Evolutionary conservation across 768 basidiomycete species (phyloP).

Genomic region (Ramaria rubella): DNA sequence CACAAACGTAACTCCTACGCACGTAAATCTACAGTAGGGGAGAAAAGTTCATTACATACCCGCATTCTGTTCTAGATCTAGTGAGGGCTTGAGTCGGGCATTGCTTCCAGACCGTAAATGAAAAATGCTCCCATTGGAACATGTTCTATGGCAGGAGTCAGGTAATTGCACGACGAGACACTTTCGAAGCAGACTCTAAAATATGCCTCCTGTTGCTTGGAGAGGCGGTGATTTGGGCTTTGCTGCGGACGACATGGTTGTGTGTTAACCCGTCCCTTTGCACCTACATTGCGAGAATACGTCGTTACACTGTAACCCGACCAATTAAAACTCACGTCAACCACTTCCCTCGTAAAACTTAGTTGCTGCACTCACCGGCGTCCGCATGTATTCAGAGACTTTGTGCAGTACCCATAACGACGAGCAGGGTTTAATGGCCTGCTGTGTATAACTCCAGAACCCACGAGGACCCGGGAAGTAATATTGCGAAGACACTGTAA

Average conservation of each 20-base stretch:
- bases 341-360: no score
- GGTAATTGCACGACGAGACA: neutral
- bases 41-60: neutral
- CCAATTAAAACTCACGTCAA: no score
- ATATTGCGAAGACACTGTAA: no score
- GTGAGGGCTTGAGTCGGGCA: neutral
- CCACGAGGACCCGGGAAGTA: no score
- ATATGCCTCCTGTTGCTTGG: conserved; percentile 36
- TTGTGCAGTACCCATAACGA: no score
- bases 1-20: no score
- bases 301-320: no score
- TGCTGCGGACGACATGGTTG: conserved; percentile 15
- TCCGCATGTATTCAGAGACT: neutral
- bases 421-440: no score
- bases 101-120: neutral
- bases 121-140: neutral
- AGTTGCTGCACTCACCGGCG: no score
- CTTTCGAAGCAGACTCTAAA: neutral
- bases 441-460: no score
- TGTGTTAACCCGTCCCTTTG: neutral
- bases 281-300: no score
- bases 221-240: conserved; percentile 54
- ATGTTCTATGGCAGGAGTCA: neutral
- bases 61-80: neutral
- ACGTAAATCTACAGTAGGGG: neutral